Base-by-base conservation (phyloP, 192 early-diverging fungal species). In the Pilobolus umbonatus region DNA sequence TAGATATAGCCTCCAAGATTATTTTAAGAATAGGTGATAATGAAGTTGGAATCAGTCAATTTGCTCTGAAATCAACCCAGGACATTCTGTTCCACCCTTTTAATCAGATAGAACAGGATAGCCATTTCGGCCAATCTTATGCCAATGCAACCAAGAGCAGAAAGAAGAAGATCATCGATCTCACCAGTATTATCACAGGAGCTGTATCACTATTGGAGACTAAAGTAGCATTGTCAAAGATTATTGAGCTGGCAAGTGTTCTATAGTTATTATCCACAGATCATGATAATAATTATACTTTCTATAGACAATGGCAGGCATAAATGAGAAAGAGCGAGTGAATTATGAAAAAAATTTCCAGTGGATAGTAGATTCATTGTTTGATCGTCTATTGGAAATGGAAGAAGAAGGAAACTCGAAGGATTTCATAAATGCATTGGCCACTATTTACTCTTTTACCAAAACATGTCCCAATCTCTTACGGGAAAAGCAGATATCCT, bases 81-180 rank as follows among this genome's bases (percentile, higher is more conserved):
- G 90, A 94, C 48, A 72, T 90, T 14, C 79, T 85, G 77, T 88
- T 94, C 40, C 52, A 50, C 5, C 74, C 84, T 7, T 85, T 82
- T 17, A 70, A 61, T 11, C 32, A 63, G 4, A 19, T 58, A 15
- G 60, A 57, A 22, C 36, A 59, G 4, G 40, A 38, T 39, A 57
- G 56, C 12, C 28, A 35, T 7, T 63, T 54, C 38, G 61, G 51
- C 0, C 56, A 55, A 7, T 35, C 44, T 25, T 61, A 56, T 36
- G 34, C 47, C 5, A 32, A 61, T 43, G 11, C 57, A 11, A 39
- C 49, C 0, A 50, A 57, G 7, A 46, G 57, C 5, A 8, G 54
- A 28, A 61, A 62, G 11, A 11, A 11, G 17, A 45, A 66, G 10
- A 43, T 71, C 14, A 54, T 32, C 0, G n/a, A 50, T 15, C 36